Evolutionary conservation across 305 asterid genomes (phyloP), one percentile per base, ranked within the genome.

Genomic region (Nicotiana rustica): DNA sequence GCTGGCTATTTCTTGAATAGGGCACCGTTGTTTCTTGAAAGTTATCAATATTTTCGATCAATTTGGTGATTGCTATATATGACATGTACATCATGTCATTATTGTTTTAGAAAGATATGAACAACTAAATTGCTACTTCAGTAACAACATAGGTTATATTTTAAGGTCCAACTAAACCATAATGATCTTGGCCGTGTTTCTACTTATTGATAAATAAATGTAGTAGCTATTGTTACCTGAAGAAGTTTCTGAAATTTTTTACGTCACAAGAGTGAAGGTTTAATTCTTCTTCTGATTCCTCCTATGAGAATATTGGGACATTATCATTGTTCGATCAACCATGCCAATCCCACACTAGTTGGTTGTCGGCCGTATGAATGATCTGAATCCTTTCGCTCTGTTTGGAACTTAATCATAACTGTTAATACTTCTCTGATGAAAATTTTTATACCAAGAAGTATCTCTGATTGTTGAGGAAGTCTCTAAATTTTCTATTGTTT

Each of bases 401-500:
- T 70, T 41, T 70, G 60, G 79, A 73, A 47, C 41, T 21, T 47
- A 3, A 21, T 47, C 21, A 19, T 47, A 73, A 21, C 79, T 47
- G 61, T 73, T 47, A 47, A 47, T 73, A 21, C 79, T 21, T 2
- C 44, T 47, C 21, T 67, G 52, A 49, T n/a, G 12, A 17, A 56
- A 69, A 18, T 31, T 5, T 70, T 19, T 44, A 13, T 19, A 12
- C 78, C 35, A 19, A 44, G 78, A 70, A 19, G 59, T 70, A 41
- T 70, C 78, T 12, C 60, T 70, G 78, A n/a, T 68, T 70, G 78
- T 70, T 4, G 78, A 44, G 12, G 18, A 19, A 44, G 36, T 70
- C 19, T 70, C 36, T 70, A 19, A 5, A n/a, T 44, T 41, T 44
- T 70, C 6, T 19, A 3, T 21, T 47, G 1, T 19, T 44, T 10